Percentiles rank a stretch among this genome's conserved stretches.
Evolutionary conservation across 169 alveolate genomes (phyloP).

Genomic region (Plasmodium malariae): DNA sequence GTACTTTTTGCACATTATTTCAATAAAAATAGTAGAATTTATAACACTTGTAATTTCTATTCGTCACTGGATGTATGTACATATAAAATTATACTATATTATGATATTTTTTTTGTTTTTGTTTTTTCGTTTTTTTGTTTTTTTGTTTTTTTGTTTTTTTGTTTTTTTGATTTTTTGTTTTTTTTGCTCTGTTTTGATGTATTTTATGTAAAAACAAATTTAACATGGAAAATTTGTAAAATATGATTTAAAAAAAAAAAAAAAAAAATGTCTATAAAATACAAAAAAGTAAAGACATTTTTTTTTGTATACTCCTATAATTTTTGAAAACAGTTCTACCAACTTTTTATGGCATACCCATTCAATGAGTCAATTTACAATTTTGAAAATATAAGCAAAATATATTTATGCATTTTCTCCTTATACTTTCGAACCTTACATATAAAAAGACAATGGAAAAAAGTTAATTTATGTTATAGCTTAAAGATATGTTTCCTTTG

Average conservation of each 20-base stretch:
- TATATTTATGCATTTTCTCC: too few relatives aligned
- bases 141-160: too few relatives aligned
- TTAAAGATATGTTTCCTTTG: too few relatives aligned
- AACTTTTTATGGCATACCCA: not conserved
- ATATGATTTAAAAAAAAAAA: not conserved
- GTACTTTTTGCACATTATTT: not conserved
- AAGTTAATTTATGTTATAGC: too few relatives aligned
- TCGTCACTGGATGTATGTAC: not conserved
- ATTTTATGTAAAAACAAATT: constrained; percentile 7
- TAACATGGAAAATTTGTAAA: not conserved
- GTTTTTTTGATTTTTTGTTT: too few relatives aligned
- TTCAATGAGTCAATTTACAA: not conserved
- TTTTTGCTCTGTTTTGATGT: too few relatives aligned
- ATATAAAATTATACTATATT: not conserved
- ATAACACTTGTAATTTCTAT: constrained; percentile 11
- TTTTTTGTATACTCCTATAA: not conserved
- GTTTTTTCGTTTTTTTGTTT: too few relatives aligned
- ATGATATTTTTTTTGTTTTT: too few relatives aligned
- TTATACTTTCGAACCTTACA: too few relatives aligned
- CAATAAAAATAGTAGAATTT: not conserved
- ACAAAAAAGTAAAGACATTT: constrained; percentile 5
- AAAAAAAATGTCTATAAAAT: constrained; percentile 18
- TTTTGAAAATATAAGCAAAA: constrained; percentile 12
- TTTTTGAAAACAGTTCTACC: not conserved
- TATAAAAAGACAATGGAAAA: too few relatives aligned